Percentiles rank a stretch among this genome's conserved stretches.
Conservation (phyloP, 495 filamentous ascomycete genomes). For the Talaromyces wortmannii region DNA sequence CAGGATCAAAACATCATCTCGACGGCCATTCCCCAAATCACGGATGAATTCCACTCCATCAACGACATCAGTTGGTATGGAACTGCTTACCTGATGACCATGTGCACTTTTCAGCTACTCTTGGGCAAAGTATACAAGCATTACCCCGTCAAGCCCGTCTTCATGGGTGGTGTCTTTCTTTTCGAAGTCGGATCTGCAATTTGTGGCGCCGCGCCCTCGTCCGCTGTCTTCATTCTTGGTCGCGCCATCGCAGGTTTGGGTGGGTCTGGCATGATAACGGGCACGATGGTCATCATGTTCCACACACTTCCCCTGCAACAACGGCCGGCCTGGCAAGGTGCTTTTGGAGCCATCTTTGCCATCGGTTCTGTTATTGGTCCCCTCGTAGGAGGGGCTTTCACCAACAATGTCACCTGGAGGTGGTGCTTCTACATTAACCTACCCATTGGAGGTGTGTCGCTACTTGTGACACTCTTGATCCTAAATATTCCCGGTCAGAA, state of each 20-base stretch:
- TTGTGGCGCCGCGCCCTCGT: slow-evolving; percentile 62
- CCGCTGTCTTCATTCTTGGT: slow-evolving; percentile 66
- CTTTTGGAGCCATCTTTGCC: slow-evolving; percentile 69
- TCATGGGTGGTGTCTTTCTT: slow-evolving; percentile 54
- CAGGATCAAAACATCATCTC: slow-evolving; percentile 20
- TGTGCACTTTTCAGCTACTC: slow-evolving; percentile 48
- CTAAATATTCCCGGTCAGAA: slow-evolving; percentile 10
- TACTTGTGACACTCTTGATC: slow-evolving; percentile 8
- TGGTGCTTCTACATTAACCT: slow-evolving; percentile 47
- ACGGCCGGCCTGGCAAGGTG: slow-evolving; percentile 65
- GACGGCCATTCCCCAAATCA: slow-evolving; percentile 43
- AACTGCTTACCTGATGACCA: slow-evolving; percentile 49
- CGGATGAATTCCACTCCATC: slow-evolving; percentile 39
- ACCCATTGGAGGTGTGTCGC: slow-evolving; percentile 33
- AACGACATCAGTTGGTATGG: slow-evolving; percentile 61
- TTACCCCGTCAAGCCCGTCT: slow-evolving; percentile 64
- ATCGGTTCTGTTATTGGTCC: slow-evolving; percentile 5
- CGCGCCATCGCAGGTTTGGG: slow-evolving; percentile 66
- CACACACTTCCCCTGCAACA: slow-evolving; percentile 67
- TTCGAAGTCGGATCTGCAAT: slow-evolving; percentile 62
- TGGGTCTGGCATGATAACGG: slow-evolving; percentile 74
- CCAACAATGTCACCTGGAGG: slow-evolving; percentile 16
- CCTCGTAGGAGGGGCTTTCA: slow-evolving; percentile 13
- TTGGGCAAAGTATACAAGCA: slow-evolving; percentile 69
- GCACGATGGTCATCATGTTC: slow-evolving; percentile 70